phyloP scores from a whole-genome alignment of 1,139 yeast genomes.

The Arxiozyma slooffiae region DNA sequence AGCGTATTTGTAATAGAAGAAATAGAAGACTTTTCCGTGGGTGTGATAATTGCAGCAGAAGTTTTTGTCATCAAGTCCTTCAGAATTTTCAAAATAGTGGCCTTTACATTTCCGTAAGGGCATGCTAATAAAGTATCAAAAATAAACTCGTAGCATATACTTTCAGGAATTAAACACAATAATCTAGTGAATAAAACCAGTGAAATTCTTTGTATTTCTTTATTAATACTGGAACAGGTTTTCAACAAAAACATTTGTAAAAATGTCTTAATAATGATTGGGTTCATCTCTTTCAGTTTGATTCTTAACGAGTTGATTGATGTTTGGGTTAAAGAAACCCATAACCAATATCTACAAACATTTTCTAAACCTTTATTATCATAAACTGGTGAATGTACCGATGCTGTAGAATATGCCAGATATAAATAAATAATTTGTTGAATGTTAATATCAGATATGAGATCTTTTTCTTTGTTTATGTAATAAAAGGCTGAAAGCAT shows the following conservation, averaged over 20 bases:
- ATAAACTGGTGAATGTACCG: slow-evolving; percentile 26
- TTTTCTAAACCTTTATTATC: slow-evolving; percentile 33
- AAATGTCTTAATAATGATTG: slow-evolving; percentile 32
- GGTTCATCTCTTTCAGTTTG: slow-evolving; percentile 22
- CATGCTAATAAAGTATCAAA: slow-evolving; percentile 57
- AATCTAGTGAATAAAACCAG: slow-evolving; percentile 47
- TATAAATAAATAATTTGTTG: slow-evolving; percentile 27
- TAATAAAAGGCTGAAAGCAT: slow-evolving; percentile 27
- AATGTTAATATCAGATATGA: slow-evolving; percentile 13
- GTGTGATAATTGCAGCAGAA: not conserved
- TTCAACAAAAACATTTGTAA: slow-evolving; percentile 39
- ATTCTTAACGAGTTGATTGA: slow-evolving; percentile 26
- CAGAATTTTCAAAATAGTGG: slow-evolving; percentile 53
- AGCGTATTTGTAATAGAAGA: slow-evolving; percentile 3
- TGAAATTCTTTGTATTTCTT: slow-evolving; percentile 21
- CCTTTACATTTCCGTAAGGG: slow-evolving; percentile 53
- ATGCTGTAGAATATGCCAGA: slow-evolving; percentile 32
- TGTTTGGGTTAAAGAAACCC: slow-evolving; percentile 33
- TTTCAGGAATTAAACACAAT: slow-evolving; percentile 48
- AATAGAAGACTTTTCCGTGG: not conserved
- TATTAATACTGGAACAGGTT: slow-evolving; percentile 29
- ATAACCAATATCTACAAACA: slow-evolving; percentile 36
- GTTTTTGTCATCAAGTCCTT: slow-evolving; percentile 46
- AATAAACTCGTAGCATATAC: slow-evolving; percentile 49
- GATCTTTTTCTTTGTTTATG: slow-evolving; percentile 13